Evolutionary conservation across 306 rosid genomes (phyloP), one percentile per base, ranked within the genome.

Genomic region (Lagenaria siceraria): DNA sequence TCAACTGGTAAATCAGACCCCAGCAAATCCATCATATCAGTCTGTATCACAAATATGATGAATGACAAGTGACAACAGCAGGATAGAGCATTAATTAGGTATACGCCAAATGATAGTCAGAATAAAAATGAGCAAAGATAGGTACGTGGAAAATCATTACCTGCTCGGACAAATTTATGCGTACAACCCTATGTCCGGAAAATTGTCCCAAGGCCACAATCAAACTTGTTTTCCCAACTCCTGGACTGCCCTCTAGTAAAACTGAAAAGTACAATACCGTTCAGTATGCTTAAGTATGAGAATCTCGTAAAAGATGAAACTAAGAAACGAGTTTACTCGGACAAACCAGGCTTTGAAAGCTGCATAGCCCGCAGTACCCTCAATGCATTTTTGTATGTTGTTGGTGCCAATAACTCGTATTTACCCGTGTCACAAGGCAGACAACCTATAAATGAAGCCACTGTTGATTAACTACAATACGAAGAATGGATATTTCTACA

Each of bases 181-280:
- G 91, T 8, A 92, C 96, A 17, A 95, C 98, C 79, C 60, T 87
- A 81, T 95, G 93, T 81, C 93, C 96, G 77, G 96, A 92, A 82
- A 81, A 79, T 58, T 87, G 87, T 15, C 96, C 98, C 82, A 95
- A 78, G 61, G 97, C 96, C 86, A 86, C 88, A 84, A 95, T 77
- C 78, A 95, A 89, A 88, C 97, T 95, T 56, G 98, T 95, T 82
- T 95, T 95, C 84, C 98, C 98, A 52, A 95, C 98, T 80, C 98
- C 98, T 21, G 98, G 98, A 82, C 98, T 92, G 18, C 98, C 98
- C 85, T 95, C 98, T 75, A 95, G 85, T 83, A 95, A 82, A 85
- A 95, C 97, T 92, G 87, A 78, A 90, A 79, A 48, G 52, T 76
- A 79, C 36, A 53, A 43, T 38, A 62, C 51, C 78, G 71, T 54